Percentiles rank a stretch among this genome's conserved stretches.
Evolutionary conservation across 805 yeast genomes (phyloP).

Genomic region (Scheffersomyces coipomensis): DNA sequence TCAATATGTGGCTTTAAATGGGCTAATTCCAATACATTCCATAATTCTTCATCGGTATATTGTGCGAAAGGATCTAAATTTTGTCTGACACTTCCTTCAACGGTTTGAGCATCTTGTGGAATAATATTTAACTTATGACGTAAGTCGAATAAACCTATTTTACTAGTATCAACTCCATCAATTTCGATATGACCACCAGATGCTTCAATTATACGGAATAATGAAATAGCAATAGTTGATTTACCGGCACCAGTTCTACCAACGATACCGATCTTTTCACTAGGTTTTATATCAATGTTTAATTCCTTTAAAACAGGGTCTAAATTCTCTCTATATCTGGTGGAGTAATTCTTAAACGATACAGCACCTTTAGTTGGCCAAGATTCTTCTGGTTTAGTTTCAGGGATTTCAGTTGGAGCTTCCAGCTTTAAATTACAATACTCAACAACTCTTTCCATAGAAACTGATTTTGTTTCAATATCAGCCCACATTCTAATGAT

Average conservation of each 20-base stretch:
- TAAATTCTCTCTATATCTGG: conserved; percentile 81
- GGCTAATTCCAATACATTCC: conserved; percentile 76
- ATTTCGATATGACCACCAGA: conserved; percentile 65
- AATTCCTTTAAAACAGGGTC: conserved; percentile 76
- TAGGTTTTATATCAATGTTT: conserved; percentile 58
- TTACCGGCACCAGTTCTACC: conserved; percentile 98
- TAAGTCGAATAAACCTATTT: conserved; percentile 73
- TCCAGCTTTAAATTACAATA: conserved; percentile 39
- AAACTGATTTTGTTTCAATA: conserved; percentile 30
- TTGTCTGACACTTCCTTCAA: conserved; percentile 81
- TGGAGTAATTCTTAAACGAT: conserved; percentile 66
- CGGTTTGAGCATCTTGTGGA: conserved; percentile 92
- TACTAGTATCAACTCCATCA: conserved; percentile 65
- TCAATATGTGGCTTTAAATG: conserved; percentile 69
- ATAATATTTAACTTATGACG: conserved; percentile 78
- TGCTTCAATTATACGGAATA: conserved; percentile 82
- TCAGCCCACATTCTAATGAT: conserved; percentile 34
- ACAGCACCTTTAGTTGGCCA: conserved; percentile 85
- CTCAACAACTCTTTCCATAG: conserved; percentile 36
- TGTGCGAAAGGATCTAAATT: conserved; percentile 79
- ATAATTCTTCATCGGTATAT: conserved; percentile 68
- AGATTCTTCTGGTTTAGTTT: conserved; percentile 33
- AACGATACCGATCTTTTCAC: conserved; percentile 90
- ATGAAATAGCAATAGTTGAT: conserved; percentile 77
- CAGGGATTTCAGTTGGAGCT: conserved; percentile 41